Percentiles rank a stretch among this genome's conserved stretches.
Conservation (phyloP, 192 early-diverging fungal genomes). For the Pecoramyces ruminantium region DNA sequence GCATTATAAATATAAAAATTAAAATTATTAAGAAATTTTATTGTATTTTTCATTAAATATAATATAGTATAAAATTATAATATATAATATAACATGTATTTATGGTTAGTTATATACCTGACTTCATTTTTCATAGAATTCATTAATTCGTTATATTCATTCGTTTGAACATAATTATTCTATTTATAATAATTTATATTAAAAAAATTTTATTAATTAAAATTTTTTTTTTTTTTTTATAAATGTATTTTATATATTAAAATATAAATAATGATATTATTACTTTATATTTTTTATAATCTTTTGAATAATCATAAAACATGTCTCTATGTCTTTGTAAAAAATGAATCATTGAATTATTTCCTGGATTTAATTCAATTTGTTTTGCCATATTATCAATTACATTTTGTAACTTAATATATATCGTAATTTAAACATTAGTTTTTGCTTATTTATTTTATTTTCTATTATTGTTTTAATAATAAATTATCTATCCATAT, state of each 20-base stretch:
- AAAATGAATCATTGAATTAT: conserved; percentile 50
- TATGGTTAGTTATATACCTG: conserved; percentile 3
- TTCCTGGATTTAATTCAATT: conserved; percentile 1
- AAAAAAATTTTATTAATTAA: neutral
- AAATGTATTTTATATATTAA: no score
- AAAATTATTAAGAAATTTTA: no score
- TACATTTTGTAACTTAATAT: neutral
- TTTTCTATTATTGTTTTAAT: no score
- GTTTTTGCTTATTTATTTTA: no score
- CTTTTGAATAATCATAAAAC: conserved; percentile 58
- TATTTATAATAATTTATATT: conserved; percentile 4
- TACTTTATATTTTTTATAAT: conserved; percentile 57
- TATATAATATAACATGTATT: no score
- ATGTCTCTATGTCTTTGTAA: conserved; percentile 61
- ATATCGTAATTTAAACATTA: no score
- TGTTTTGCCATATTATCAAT: neutral
- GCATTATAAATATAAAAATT: no score
- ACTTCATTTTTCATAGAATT: conserved; percentile 43
- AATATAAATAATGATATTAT: no score
- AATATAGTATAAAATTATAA: no score
- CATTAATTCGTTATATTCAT: conserved; percentile 53
- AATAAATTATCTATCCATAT: no score
- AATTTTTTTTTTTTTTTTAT: neutral
- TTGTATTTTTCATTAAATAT: no score
- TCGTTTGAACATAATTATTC: conserved; percentile 39